These are phyloP conservation scores for Lachancea sp. DNA, from an alignment of 805 yeast genomes.

Conservation along the genomic window DNA sequence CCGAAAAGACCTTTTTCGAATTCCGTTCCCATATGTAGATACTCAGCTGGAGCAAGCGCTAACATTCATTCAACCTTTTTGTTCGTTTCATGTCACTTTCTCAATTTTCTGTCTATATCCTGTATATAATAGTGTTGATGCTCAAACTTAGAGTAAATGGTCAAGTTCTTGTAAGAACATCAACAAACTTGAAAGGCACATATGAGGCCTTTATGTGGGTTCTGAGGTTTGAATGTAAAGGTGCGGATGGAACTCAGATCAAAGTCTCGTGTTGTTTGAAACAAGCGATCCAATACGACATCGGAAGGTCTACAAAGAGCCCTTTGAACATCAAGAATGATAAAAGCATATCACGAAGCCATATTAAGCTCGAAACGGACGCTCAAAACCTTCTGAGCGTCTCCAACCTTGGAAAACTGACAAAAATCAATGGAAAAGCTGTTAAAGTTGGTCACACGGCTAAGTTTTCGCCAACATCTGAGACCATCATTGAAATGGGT, in stretches of 20 bases:
- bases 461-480: conserved; percentile 5
- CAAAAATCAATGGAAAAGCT: conserved; percentile 17
- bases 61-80: neutral
- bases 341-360: conserved; percentile 31
- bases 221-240: conserved; percentile 17
- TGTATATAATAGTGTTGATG: too few species aligned
- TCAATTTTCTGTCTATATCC: neutral
- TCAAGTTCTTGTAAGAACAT: neutral
- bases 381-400: conserved; percentile 5
- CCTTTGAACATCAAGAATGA: conserved; percentile 26
- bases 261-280: conserved; percentile 17
- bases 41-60: neutral
- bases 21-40: neutral
- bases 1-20: neutral
- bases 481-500: conserved; percentile 15
- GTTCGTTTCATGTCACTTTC: neutral
- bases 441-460: conserved; percentile 16
- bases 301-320: conserved; percentile 31
- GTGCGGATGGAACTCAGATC: conserved; percentile 15
- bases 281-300: conserved; percentile 10
- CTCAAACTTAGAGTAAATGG: too few species aligned
- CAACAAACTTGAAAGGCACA: neutral
- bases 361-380: conserved; percentile 13
- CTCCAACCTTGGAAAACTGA: conserved; percentile 26
- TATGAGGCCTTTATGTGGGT: conserved; percentile 21